Conservation (phyloP, 2,329 filamentous ascomycete genomes). For the Monilinia fructicola region DNA sequence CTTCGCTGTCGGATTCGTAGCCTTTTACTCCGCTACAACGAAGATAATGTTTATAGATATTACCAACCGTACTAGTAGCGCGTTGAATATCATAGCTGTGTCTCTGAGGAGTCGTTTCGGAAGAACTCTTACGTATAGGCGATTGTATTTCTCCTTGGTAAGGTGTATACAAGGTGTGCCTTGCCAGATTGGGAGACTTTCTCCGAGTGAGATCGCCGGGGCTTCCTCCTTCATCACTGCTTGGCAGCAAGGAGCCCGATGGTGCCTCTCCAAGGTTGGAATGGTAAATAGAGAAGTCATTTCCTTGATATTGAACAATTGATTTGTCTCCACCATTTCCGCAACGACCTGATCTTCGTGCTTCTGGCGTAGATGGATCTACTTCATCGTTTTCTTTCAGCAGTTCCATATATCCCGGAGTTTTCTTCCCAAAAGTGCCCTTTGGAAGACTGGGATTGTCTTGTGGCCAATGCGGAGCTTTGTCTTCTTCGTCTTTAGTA, state of each 20-base stretch:
- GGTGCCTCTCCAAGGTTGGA: constrained; percentile 20
- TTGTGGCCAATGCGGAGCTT: constrained; percentile 16
- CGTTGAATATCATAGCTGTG: constrained; percentile 23
- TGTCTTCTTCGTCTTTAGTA: neutral
- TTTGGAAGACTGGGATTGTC: constrained; percentile 5
- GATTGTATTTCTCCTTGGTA: constrained; percentile 11
- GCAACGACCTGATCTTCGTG: neutral
- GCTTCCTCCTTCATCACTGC: constrained; percentile 15
- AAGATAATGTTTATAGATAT: constrained; percentile 36
- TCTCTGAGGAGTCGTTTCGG: constrained; percentile 21
- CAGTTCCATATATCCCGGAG: neutral
- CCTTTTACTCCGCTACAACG: constrained; percentile 21
- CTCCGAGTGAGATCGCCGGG: constrained; percentile 12
- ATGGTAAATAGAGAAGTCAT: constrained; percentile 23
- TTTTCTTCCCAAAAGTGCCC: constrained; percentile 11
- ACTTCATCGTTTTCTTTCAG: constrained; percentile 4
- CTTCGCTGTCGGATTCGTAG: constrained; percentile 17
- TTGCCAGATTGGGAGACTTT: neutral
- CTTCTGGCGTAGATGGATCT: constrained; percentile 12
- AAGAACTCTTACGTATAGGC: constrained; percentile 23
- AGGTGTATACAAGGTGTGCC: constrained; percentile 19
- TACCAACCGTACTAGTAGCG: constrained; percentile 37
- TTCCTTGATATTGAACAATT: constrained; percentile 2
- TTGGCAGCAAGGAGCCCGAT: constrained; percentile 22
- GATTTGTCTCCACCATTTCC: neutral